Percentiles rank a stretch among this genome's conserved stretches.
Conservation (phyloP, 306 rosid genomes). For the Castanopsis chinensis region DNA sequence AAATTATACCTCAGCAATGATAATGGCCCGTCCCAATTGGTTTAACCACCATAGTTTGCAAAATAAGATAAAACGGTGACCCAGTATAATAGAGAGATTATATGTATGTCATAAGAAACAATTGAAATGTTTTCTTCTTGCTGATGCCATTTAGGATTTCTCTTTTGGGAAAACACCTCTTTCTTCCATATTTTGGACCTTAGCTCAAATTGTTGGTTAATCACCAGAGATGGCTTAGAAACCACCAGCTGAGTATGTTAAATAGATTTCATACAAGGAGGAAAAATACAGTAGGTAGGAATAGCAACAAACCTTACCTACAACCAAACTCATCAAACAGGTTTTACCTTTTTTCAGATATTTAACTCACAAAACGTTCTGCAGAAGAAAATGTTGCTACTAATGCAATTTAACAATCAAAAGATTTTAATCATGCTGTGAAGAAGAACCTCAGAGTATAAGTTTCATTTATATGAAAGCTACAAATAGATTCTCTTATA, state of each 20-base stretch:
- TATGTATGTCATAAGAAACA: neutral
- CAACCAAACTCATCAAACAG: no score
- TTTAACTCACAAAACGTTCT: neutral
- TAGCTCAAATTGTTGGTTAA: no score
- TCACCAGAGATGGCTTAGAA: no score
- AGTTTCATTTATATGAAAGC: neutral
- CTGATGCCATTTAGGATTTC: neutral
- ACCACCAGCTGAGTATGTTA: no score
- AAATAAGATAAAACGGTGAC: neutral
- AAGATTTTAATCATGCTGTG: neutral
- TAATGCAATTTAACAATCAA: neutral
- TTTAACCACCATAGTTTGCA: neutral
- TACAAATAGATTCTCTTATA: neutral
- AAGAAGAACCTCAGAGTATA: neutral
- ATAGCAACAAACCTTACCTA: no score
- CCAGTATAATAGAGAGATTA: neutral
- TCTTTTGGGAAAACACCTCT: no score
- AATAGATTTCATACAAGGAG: no score
- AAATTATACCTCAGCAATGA: neutral
- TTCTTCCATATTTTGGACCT: no score
- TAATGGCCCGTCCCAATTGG: neutral
- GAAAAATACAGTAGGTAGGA: no score
- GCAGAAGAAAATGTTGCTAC: neutral
- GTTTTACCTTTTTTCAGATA: neutral
- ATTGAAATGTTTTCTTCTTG: neutral